Base-by-base conservation (phyloP, 768 basidiomycete genomes). In the Zangia roseola region DNA sequence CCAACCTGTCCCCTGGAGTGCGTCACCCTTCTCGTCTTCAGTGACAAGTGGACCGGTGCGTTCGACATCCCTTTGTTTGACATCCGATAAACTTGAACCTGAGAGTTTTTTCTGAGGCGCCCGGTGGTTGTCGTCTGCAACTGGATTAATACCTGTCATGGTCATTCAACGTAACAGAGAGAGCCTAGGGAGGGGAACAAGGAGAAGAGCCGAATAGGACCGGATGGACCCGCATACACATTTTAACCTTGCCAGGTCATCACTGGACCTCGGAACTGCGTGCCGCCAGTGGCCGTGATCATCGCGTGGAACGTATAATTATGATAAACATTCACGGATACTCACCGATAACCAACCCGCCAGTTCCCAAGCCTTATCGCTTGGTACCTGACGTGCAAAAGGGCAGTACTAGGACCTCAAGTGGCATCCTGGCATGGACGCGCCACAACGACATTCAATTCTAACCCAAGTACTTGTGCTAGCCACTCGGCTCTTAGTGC, bases 101-200 rank as follows among this genome's bases (percentile, higher is more conserved):
- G 52, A 60, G 26, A 26, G 23, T 34, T 57, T 58, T 41, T 64
- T 66, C 40, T 64, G 66, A 5, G 56, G 7, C 13, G 39, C 47
- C 24, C 50, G 52, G 20, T 45, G 35, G 24, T 36, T 42, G 3
- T 39, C 21, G 21, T 43, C 49, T 14, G 42, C 31, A n/a, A 36
- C 30, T 21, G 41, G 31, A 36, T n/a, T 41, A 12, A 41, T 25
- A 39, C 53, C 44, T 24, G 52, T 3, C 68, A 69, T 69, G 17
- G 24, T 35, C 40, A 43, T 24, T 47, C 50, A 19, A 26, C 14
- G 36, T 21, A 34, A 41, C 40, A 30, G 36, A 42, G 19, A n/a
- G 10, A 25, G 28, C 14, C 16, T 5, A 21, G 38, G 28, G 31
- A 31, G 5, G 31, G 31, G 31, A 30, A 16, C 31, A 31, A 31